Evolutionary conservation across 2,329 filamentous ascomycete species (phyloP), one percentile per base, ranked within the genome.

Genomic region (Dothistroma septosporum): DNA sequence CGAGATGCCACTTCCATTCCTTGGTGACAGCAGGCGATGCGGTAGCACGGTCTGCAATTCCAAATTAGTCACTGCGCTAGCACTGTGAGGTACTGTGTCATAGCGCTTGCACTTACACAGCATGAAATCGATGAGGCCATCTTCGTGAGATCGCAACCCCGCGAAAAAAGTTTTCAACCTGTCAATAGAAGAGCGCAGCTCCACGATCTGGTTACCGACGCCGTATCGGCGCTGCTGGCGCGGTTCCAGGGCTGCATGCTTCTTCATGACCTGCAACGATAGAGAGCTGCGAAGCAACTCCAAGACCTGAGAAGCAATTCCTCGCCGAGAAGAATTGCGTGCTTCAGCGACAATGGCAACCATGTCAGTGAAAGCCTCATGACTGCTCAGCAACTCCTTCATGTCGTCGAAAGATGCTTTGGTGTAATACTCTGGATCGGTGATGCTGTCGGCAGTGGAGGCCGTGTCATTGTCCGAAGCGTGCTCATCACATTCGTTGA

Each of bases 311-410:
- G 35, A 55, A 22, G 63, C 60, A 2, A 49, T 12, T 7, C 35
- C 24, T 28, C 64, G 58, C 14, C 63, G 55, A 4, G 35, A 19
- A 22, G n/a, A 37, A 31, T 1, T 32, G 10, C 12, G 32, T 1
- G 37, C 53, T 1, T 64, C 66, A 2, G 57, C 59, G 1, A 73
- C 57, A 8, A 70, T 71, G 2, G 63, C 68, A 9, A 74, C 24
- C 41, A 74, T 69, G 35, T 75, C 73, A 1, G 64, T 41, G 44
- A 69, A 72, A 7, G 63, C 64, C 33, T 73, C 72, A 37, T 73
- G 67, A 1, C 63, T 55, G 12, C 28, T 50, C 0, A 74, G 49
- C 12, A 57, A 60, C 11, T 69, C 68, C 58, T 74, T 72, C 19
- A 71, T 62, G 10, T 71, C 67, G 19, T 72, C 69, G 6, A 69